These are phyloP conservation scores for Xanthoconium stramineum DNA, from an alignment of 768 basidiomycete genomes.

Conservation along the genomic window DNA sequence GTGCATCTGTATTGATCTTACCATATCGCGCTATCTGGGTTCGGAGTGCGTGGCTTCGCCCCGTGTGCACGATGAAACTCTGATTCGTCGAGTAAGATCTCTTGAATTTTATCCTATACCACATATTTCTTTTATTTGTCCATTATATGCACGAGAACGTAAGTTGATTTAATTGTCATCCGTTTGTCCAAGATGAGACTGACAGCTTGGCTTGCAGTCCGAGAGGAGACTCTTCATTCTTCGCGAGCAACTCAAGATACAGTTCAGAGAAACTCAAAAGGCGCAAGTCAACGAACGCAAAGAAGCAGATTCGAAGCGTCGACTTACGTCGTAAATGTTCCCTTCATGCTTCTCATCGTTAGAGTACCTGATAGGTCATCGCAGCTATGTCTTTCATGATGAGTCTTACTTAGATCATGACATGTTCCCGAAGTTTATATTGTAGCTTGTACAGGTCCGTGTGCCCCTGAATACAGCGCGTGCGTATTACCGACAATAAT, in stretches of 20 bases:
- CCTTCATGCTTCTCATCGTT: conserved; percentile 16
- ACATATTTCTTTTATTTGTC: conserved; percentile 75
- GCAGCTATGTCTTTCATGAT: conserved; percentile 78
- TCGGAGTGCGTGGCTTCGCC: conserved; percentile 32
- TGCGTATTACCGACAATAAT: conserved; percentile 13
- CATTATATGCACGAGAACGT: conserved; percentile 65
- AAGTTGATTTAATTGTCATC: conserved; percentile 14
- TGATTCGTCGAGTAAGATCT: conserved; percentile 39
- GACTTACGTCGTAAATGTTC: conserved; percentile 68
- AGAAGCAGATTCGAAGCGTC: conserved; percentile 76
- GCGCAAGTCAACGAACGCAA: conserved; percentile 76
- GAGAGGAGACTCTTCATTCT: conserved; percentile 67
- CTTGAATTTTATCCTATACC: conserved; percentile 75
- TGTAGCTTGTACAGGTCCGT: conserved; percentile 55
- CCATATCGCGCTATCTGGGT: conserved; percentile 37
- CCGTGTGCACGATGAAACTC: neutral
- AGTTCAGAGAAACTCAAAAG: conserved; percentile 64
- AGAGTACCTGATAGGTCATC: conserved; percentile 1
- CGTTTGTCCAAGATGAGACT: neutral
- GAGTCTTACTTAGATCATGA: conserved; percentile 32
- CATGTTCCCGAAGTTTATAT: conserved; percentile 13
- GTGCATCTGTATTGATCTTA: conserved; percentile 35
- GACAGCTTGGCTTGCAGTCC: conserved; percentile 23
- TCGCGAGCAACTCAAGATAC: conserved; percentile 72
- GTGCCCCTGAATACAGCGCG: conserved; percentile 79